Evolutionary conservation across 2,329 filamentous ascomycete genomes (phyloP), one percentile per base, ranked within the genome.

Genomic region (Cercospora sp.): DNA sequence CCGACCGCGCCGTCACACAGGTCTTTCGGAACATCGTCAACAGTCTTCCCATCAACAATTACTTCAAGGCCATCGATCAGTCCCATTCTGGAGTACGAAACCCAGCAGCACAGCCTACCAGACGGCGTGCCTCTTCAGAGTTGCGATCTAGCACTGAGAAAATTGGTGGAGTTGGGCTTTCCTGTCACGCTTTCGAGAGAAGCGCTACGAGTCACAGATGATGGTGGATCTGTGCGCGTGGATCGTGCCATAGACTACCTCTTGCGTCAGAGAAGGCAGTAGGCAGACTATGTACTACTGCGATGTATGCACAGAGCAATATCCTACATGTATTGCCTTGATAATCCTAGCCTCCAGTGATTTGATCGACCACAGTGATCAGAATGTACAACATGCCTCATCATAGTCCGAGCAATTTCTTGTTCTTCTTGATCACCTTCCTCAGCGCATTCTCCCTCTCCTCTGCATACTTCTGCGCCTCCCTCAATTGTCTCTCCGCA

Each of bases 101-200:
- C 9, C n/a, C 16, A 16, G 12, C 20, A 31, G 36, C 31, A 18
- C 20, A 31, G 36, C 31, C 16, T 60, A 16, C n/a, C 58, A 13
- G 9, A 26, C n/a, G 28, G 28, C 31, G 5, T 20, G 20, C 31
- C 28, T 28, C 31, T 30, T 23, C 13, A 45, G 18, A 51, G 31
- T 16, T 33, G 84, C 13, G 87, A 88, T 59, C 80, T 82, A 57
- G 88, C 88, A 0, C 83, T 89, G 18, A 79, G 81, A 58, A 80
- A 83, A 51, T 85, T 90, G 65, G 85, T 88, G 5, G 84, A 87
- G 40, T 86, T 89, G 76, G 88, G 88, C 0, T 90, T 89, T 71
- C 81, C 81, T 7, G 79, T 83, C 16, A 81, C 82, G 18, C 82
- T 87, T 69, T 87, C 87, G 7, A 83, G 84, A 67, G 83, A 84